Conservation (phyloP, 768 basidiomycete genomes). For the Pleurotus giganteus region DNA sequence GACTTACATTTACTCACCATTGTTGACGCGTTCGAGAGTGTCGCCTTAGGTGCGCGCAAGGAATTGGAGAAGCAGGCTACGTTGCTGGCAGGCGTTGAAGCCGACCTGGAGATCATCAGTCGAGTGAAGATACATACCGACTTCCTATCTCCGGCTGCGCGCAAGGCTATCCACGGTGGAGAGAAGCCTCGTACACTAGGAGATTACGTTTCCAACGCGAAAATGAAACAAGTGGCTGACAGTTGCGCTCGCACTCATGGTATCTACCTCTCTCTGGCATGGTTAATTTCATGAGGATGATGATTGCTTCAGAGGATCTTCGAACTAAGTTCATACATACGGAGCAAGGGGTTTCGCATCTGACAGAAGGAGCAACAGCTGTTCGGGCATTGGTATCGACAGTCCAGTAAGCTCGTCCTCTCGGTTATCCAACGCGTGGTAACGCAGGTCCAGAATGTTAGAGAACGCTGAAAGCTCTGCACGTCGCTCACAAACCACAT, state of each 20-base stretch:
- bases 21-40: conserved; percentile 64
- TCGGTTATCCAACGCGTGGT: not conserved
- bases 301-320: conserved; percentile 52
- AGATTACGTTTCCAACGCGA: conserved; percentile 75
- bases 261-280: conserved; percentile 29
- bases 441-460: conserved; percentile 39
- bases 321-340: conserved; percentile 49
- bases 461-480: conserved; percentile 58
- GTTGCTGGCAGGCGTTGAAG: conserved; percentile 61
- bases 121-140: conserved; percentile 70
- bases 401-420: conserved; percentile 37
- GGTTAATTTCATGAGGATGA: not conserved
- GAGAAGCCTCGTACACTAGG: conserved; percentile 68
- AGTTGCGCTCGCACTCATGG: conserved; percentile 69
- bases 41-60: conserved; percentile 50
- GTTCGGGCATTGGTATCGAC: conserved; percentile 50
- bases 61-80: conserved; percentile 68
- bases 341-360: conserved; percentile 48
- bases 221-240: conserved; percentile 80
- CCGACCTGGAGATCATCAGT: conserved; percentile 70
- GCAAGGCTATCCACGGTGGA: conserved; percentile 71
- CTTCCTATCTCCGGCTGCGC: conserved; percentile 65
- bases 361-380: conserved; percentile 58
- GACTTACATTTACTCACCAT: conserved; percentile 74
- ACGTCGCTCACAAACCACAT: conserved; percentile 56